Conservation (phyloP, 176 grass and related monocot species). For the Aegilops sharonensis region DNA sequence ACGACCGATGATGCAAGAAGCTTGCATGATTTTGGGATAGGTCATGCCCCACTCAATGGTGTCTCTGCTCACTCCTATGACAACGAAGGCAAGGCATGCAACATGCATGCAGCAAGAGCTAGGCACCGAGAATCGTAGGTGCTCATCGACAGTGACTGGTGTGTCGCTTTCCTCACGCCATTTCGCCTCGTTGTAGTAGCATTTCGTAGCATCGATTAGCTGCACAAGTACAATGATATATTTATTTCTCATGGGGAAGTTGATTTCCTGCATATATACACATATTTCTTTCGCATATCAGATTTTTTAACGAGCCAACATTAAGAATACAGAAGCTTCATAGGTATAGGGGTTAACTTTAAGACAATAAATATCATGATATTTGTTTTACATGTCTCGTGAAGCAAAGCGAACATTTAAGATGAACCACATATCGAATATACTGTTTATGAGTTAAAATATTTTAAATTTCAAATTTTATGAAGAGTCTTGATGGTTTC, state of each 20-base stretch:
- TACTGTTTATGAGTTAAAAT: too few species aligned
- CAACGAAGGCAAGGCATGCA: background rate
- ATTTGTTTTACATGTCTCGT: too few species aligned
- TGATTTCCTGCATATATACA: too few species aligned
- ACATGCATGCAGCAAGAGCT: background rate
- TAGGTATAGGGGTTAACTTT: too few species aligned
- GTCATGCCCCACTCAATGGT: conserved; percentile 9
- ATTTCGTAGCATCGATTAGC: background rate
- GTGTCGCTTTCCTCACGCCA: background rate
- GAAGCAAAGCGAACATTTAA: too few species aligned
- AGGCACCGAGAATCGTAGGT: background rate
- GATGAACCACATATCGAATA: too few species aligned
- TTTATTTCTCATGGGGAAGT: too few species aligned
- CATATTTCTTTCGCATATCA: background rate
- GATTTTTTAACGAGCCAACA: too few species aligned
- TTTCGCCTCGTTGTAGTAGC: conserved; percentile 12
- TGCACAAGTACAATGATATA: background rate
- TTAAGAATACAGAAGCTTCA: too few species aligned
- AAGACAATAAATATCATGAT: too few species aligned
- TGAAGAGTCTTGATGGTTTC: too few species aligned
- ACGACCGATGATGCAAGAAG: background rate
- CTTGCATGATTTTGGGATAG: conserved; percentile 14
- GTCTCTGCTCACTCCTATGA: background rate
- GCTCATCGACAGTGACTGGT: background rate
- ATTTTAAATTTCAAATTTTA: too few species aligned